Evolutionary conservation across 805 yeast species (phyloP).

Genomic region (Jamesozyma spencerorum): DNA sequence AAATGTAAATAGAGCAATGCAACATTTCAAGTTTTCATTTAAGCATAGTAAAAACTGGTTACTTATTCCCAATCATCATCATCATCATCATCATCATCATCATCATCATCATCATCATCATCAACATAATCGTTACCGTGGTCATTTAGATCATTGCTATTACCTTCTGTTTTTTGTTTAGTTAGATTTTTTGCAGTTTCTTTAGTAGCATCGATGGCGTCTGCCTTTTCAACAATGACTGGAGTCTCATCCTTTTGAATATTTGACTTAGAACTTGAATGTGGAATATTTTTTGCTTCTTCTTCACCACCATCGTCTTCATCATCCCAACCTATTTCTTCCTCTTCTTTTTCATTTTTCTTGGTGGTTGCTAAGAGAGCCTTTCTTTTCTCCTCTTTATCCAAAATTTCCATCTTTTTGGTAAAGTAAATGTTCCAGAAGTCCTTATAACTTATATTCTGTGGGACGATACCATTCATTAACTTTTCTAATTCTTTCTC

Average conservation of each 20-base stretch:
- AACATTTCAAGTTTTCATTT: neutral
- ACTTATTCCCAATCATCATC: conserved; percentile 56
- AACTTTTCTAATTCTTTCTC: conserved; percentile 45
- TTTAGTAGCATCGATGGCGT: conserved; percentile 3
- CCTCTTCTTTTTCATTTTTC: conserved; percentile 28
- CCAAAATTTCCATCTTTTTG: conserved; percentile 42
- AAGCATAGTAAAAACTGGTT: too few species aligned
- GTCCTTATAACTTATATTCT: conserved; percentile 41
- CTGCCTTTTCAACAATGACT: conserved; percentile 13
- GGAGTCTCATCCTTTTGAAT: conserved; percentile 8
- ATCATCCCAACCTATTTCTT: conserved; percentile 32
- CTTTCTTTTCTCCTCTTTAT: conserved; percentile 59
- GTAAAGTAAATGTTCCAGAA: conserved; percentile 74
- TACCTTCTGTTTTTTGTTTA: conserved; percentile 2
- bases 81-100: conserved; percentile 40
- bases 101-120: conserved; percentile 28
- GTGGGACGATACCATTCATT: conserved; percentile 61
- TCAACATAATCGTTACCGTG: conserved; percentile 10
- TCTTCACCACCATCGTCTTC: conserved; percentile 21
- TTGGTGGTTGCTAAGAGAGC: conserved; percentile 40
- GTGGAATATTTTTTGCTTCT: conserved; percentile 2
- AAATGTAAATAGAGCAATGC: too few species aligned
- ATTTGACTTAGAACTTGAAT: too few species aligned
- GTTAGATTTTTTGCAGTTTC: neutral
- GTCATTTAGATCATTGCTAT: conserved; percentile 4